Evolutionary conservation across 148 eudicot species (phyloP).

Genomic region (Chenopodium album): DNA sequence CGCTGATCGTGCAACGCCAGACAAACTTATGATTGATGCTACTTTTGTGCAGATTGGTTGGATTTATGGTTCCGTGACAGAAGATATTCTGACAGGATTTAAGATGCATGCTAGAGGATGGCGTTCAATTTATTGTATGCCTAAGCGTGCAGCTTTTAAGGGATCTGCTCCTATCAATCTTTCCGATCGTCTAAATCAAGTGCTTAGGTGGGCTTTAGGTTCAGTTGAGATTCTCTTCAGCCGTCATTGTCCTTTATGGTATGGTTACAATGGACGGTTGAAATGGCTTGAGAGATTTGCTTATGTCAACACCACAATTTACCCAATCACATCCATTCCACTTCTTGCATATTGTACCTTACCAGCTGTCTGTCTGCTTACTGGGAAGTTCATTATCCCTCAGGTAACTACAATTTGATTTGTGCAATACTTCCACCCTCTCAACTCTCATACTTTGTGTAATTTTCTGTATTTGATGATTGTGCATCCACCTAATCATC

Average conservation of each 20-base stretch:
- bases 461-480: neutral
- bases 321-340: constrained; percentile 69
- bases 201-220: constrained; percentile 79
- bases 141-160: constrained; percentile 68
- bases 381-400: constrained; percentile 71
- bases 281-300: constrained; percentile 70
- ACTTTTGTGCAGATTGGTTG: constrained; percentile 61
- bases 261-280: constrained; percentile 58
- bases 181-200: constrained; percentile 79
- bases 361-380: constrained; percentile 71
- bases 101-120: constrained; percentile 86
- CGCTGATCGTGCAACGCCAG: neutral
- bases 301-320: constrained; percentile 62
- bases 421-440: neutral
- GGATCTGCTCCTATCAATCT: constrained; percentile 84
- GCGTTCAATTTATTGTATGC: constrained; percentile 75
- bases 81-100: constrained; percentile 80
- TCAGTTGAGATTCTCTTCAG: constrained; percentile 75
- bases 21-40: neutral
- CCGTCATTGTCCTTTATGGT: constrained; percentile 81
- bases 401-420: constrained; percentile 38
- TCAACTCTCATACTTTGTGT: neutral
- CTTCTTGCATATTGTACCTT: constrained; percentile 67
- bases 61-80: constrained; percentile 84
- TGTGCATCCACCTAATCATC: neutral